phyloP scores from a whole-genome alignment of 495 filamentous ascomycete genomes.

The Penicillium macrosclerotiorum region DNA sequence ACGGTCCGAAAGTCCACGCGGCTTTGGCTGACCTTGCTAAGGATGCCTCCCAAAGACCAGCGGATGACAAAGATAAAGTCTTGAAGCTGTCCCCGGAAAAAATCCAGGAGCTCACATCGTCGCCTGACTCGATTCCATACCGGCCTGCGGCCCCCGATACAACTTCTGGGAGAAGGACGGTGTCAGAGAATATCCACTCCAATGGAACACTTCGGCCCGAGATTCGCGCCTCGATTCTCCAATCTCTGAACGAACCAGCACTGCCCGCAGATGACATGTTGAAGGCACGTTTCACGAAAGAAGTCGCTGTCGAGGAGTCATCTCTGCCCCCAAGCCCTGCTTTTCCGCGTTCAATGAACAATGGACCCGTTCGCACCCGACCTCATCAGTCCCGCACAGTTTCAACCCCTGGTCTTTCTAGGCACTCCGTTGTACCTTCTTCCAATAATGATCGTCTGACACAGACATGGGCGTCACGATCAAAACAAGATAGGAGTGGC shows the following conservation, averaged over 20 bases:
- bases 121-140: conserved; percentile 52
- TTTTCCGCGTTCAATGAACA: conserved; percentile 8
- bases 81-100: conserved; percentile 52
- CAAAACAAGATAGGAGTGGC: conserved; percentile 34
- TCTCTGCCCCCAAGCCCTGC: conserved; percentile 21
- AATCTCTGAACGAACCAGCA: conserved; percentile 17
- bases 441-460: conserved; percentile 34
- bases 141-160: conserved; percentile 25
- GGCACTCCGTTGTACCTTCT: conserved; percentile 18
- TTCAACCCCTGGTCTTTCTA: conserved; percentile 33
- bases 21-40: conserved; percentile 19
- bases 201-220: conserved; percentile 9
- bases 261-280: conserved; percentile 13
- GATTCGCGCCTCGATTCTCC: conserved; percentile 11
- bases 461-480: conserved; percentile 39
- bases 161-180: conserved; percentile 21
- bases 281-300: conserved; percentile 25
- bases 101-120: conserved; percentile 55
- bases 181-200: conserved; percentile 22
- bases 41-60: conserved; percentile 8
- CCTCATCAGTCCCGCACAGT: conserved; percentile 35
- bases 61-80: conserved; percentile 40
- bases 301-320: conserved; percentile 24
- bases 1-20: conserved; percentile 18
- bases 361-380: conserved; percentile 23